A percentile compares a stretch with the other conserved stretches of the same genome.
These are phyloP conservation scores for Leccinum longicurvipes DNA, from an alignment of 768 basidiomycete species.

Conservation along the genomic window DNA sequence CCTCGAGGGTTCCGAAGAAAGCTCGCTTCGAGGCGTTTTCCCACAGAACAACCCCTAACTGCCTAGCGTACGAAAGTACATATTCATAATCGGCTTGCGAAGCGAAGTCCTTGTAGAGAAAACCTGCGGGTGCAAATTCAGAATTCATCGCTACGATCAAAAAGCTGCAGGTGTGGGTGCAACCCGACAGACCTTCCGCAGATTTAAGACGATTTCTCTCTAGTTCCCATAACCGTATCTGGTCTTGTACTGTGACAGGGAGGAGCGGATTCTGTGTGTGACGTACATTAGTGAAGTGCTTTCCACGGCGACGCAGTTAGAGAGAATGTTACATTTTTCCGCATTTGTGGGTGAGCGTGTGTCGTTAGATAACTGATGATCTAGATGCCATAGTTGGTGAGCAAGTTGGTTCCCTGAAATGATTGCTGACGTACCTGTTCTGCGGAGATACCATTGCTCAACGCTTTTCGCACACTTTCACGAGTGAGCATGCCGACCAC, in stretches of 20 bases:
- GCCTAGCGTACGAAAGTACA: constrained; percentile 80
- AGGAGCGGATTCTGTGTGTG: constrained; percentile 75
- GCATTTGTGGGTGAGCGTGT: constrained; percentile 98
- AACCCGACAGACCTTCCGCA: constrained; percentile 63
- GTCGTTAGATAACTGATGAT: constrained; percentile 93
- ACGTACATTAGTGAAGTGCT: constrained; percentile 15
- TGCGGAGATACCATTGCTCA: constrained; percentile 93
- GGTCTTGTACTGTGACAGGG: constrained; percentile 97
- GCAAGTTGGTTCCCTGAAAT: constrained; percentile 9
- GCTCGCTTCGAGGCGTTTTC: constrained; percentile 69
- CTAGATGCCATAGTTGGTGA: constrained; percentile 39
- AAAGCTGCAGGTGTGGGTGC: constrained; percentile 7
- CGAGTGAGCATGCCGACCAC: constrained; percentile 95
- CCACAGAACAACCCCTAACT: constrained; percentile 81
- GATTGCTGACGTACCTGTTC: constrained; percentile 66
- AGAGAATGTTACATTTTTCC: constrained; percentile 66
- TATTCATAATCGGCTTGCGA: constrained; percentile 86
- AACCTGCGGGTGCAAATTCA: constrained; percentile 48
- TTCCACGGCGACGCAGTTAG: constrained; percentile 6
- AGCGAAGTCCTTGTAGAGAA: constrained; percentile 84
- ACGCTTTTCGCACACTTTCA: constrained; percentile 91
- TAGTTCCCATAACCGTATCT: constrained; percentile 95
- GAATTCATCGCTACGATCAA: constrained; percentile 5
- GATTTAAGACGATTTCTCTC: constrained; percentile 90
- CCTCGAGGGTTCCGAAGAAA: constrained; percentile 80